A percentile compares a stretch with the other conserved stretches of the same genome.
Conservation (phyloP, 108 stramenopile genomes). For the Skeletonema marinoi region DNA sequence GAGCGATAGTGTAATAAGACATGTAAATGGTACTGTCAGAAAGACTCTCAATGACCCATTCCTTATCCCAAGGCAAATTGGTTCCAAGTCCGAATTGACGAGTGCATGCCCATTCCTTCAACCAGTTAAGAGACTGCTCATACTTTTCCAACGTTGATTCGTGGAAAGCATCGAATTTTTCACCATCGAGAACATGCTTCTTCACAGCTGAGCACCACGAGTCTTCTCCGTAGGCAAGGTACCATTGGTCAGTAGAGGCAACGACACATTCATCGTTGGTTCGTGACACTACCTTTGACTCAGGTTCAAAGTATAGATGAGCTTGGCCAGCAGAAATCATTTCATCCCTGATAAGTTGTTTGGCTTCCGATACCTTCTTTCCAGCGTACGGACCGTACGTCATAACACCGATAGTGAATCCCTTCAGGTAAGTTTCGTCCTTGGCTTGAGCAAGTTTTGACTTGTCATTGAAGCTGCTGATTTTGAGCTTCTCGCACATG, state of each 20-base stretch:
- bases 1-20: conserved; percentile 97
- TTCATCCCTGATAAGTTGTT: conserved; percentile 90
- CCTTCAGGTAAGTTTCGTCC: conserved; percentile 95
- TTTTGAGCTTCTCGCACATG: conserved; percentile 96
- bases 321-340: conserved; percentile 94
- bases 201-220: conserved; percentile 82
- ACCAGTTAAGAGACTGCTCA: conserved; percentile 90
- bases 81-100: conserved; percentile 97
- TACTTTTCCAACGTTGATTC: conserved; percentile 75
- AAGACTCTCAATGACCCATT: conserved; percentile 97
- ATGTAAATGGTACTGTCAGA: conserved; percentile 99
- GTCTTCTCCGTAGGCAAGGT: conserved; percentile 63
- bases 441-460: conserved; percentile 95
- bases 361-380: conserved; percentile 96
- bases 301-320: conserved; percentile 95
- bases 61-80: conserved; percentile 94
- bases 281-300: conserved; percentile 90
- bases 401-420: conserved; percentile 97
- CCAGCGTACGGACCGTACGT: conserved; percentile 85
- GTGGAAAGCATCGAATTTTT: conserved; percentile 91
- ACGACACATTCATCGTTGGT: conserved; percentile 98
- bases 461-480: conserved; percentile 93
- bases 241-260: conserved; percentile 99
- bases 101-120: conserved; percentile 99
- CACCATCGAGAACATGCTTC: conserved; percentile 84